phyloP scores from a whole-genome alignment of 208 protist species.

The Lotmaria passim region DNA sequence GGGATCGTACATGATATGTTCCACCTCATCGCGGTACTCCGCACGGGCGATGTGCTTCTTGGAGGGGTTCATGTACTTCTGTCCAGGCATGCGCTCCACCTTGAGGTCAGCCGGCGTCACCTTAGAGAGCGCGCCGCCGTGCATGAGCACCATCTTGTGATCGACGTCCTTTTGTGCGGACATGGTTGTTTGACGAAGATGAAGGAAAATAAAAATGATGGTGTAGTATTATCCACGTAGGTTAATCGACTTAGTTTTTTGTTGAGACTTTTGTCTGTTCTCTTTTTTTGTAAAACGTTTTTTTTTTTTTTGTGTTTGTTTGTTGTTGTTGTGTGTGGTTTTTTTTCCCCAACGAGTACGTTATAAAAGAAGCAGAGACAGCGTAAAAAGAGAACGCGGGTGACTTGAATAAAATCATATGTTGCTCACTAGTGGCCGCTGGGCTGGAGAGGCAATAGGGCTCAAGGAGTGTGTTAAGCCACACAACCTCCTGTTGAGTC shows the following conservation, averaged over 20 bases:
- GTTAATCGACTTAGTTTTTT: neutral
- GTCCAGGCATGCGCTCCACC: slow-evolving; percentile 76
- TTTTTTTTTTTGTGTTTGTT: no score
- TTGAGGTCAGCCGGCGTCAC: slow-evolving; percentile 77
- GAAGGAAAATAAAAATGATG: neutral
- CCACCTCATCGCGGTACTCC: slow-evolving; percentile 79
- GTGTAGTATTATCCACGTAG: neutral
- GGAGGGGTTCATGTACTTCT: slow-evolving; percentile 79
- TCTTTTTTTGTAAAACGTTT: neutral
- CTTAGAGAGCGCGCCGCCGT: slow-evolving; percentile 53
- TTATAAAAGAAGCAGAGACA: no score
- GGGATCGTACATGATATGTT: slow-evolving; percentile 91
- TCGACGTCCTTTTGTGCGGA: slow-evolving; percentile 9
- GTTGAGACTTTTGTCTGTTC: no score
- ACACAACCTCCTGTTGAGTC: no score
- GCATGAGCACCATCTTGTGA: slow-evolving; percentile 45
- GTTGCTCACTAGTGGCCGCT: no score
- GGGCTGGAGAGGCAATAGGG: no score
- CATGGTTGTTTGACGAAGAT: no score
- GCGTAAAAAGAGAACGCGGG: no score
- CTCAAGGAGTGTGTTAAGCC: no score
- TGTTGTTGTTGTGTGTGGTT: no score
- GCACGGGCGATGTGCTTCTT: slow-evolving; percentile 79
- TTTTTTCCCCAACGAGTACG: no score
- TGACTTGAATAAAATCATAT: no score